phyloP scores from a whole-genome alignment of 2,329 filamentous ascomycete genomes.

The Penicillium crustosum region DNA sequence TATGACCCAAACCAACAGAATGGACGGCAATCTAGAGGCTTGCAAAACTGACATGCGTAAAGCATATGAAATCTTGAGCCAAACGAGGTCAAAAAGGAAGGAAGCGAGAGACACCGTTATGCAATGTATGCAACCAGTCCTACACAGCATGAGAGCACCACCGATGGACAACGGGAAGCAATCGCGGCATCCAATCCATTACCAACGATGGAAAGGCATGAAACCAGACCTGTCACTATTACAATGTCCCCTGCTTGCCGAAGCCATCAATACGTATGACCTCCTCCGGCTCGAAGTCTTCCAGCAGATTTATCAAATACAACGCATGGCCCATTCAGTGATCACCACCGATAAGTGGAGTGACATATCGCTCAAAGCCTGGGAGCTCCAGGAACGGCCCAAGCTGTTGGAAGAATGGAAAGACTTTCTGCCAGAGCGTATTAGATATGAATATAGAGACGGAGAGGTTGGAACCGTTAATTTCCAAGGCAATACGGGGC shows the following conservation, averaged over 20 bases:
- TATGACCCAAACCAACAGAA: conserved; percentile 33
- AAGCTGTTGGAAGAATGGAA: conserved; percentile 50
- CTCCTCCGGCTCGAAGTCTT: conserved; percentile 31
- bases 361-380: conserved; percentile 21
- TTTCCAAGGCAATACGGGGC: conserved; percentile 32
- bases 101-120: conserved; percentile 28
- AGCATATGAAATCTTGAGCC: conserved; percentile 32
- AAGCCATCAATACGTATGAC: conserved; percentile 37
- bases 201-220: background rate
- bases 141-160: background rate
- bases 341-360: conserved; percentile 10
- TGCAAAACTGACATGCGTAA: conserved; percentile 30
- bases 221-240: conserved; percentile 16
- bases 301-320: conserved; percentile 31
- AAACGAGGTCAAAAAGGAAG: conserved; percentile 30
- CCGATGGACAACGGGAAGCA: background rate
- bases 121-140: conserved; percentile 22
- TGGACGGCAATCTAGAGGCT: conserved; percentile 15
- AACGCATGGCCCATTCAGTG: conserved; percentile 10
- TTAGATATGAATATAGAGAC: conserved; percentile 32
- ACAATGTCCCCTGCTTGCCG: conserved; percentile 26
- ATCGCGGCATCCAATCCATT: background rate
- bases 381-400: conserved; percentile 43
- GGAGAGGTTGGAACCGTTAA: conserved; percentile 43
- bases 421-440: conserved; percentile 45